Percentiles rank a stretch among this genome's conserved stretches.
These are phyloP conservation scores for Cadophora sp. DNA, from an alignment of 2,329 filamentous ascomycete species.

Conservation along the genomic window DNA sequence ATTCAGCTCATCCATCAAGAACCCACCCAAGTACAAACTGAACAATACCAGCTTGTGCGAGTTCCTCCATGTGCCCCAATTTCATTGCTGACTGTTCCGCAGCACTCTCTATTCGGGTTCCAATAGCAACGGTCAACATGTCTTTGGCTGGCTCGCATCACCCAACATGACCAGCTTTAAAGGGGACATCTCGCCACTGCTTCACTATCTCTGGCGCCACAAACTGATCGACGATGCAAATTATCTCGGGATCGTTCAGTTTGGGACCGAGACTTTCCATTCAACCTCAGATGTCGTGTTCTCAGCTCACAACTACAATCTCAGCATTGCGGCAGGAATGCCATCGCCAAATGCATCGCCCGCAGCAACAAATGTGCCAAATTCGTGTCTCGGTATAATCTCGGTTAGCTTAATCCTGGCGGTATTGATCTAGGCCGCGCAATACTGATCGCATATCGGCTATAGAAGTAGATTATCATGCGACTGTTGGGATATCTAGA, in stretches of 20 bases:
- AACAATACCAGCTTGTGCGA: constrained; percentile 22
- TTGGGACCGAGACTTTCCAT: constrained; percentile 27
- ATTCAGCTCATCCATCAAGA: constrained; percentile 15
- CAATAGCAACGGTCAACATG: constrained; percentile 26
- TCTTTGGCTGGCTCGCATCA: constrained; percentile 23
- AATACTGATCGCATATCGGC: not conserved
- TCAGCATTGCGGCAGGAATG: constrained; percentile 11
- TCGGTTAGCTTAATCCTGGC: not conserved
- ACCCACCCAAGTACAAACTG: constrained; percentile 16
- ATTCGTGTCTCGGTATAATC: not conserved
- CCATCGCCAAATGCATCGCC: not conserved
- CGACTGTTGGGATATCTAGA: too few species aligned
- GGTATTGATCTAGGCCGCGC: not conserved
- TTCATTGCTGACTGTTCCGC: not conserved
- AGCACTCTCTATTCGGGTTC: constrained; percentile 25
- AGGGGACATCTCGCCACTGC: constrained; percentile 22
- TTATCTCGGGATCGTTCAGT: constrained; percentile 25
- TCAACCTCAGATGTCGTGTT: constrained; percentile 24
- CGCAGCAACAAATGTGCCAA: not conserved
- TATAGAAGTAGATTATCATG: not conserved
- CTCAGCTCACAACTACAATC: constrained; percentile 21
- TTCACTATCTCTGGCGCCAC: constrained; percentile 22
- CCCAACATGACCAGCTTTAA: constrained; percentile 18
- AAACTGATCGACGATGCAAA: constrained; percentile 15
- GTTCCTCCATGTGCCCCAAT: not conserved